Conservation (phyloP, 805 yeast species). For the Jamesozyma jinghongensis region DNA sequence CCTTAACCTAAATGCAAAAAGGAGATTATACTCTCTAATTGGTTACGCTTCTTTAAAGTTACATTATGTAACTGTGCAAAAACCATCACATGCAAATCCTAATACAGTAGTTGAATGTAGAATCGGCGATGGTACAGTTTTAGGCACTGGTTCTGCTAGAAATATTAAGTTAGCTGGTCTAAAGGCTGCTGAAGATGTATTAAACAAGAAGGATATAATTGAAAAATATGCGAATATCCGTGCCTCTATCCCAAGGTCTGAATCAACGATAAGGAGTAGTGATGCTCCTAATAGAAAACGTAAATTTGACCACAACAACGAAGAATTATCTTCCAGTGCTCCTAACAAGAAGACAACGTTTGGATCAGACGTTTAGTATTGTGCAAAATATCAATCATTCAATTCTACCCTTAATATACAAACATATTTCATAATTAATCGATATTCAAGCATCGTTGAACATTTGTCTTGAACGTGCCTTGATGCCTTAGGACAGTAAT, state of each 20-base stretch:
- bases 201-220: conserved; percentile 46
- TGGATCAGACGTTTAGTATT: no score
- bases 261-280: conserved; percentile 19
- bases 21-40: conserved; percentile 63
- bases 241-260: conserved; percentile 41
- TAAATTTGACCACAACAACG: neutral
- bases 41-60: conserved; percentile 68
- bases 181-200: conserved; percentile 76
- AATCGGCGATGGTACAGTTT: conserved; percentile 48
- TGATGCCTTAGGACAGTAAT: no score
- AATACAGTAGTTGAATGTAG: conserved; percentile 53
- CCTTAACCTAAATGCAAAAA: conserved; percentile 61
- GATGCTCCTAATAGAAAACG: conserved; percentile 1
- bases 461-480: no score
- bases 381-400: no score
- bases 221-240: conserved; percentile 57
- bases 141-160: conserved; percentile 68
- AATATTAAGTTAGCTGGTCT: conserved; percentile 70
- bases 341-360: no score
- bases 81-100: conserved; percentile 31
- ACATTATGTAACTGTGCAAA: conserved; percentile 40
- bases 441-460: no score
- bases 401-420: no score
- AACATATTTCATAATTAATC: no score
- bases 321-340: no score